Conservation (phyloP, 805 yeast species). For the Saccharomycopsis olivae region DNA sequence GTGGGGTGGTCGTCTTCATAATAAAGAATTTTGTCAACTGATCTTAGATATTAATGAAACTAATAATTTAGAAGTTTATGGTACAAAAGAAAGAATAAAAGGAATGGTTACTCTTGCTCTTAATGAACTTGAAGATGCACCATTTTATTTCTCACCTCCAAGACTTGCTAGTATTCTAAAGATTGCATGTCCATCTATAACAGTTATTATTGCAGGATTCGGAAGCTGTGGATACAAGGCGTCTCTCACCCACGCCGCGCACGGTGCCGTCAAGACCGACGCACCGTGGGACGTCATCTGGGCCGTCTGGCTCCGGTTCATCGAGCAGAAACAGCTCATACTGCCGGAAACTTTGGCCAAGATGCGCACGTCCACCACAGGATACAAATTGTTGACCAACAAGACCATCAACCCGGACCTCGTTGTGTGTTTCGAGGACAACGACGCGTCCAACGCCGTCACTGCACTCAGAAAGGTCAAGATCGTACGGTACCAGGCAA, state of each 20-base stretch:
- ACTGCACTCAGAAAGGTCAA: constrained; percentile 60
- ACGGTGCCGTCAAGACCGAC: constrained; percentile 78
- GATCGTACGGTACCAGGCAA: constrained; percentile 80
- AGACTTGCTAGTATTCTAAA: constrained; percentile 65
- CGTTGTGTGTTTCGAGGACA: constrained; percentile 47
- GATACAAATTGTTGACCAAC: constrained; percentile 44
- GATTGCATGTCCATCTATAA: constrained; percentile 75
- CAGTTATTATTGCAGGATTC: constrained; percentile 61
- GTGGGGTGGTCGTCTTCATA: constrained; percentile 83
- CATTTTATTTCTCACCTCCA: constrained; percentile 79
- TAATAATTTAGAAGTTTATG: constrained; percentile 44
- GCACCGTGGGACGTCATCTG: constrained; percentile 80
- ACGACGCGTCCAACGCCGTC: constrained; percentile 43
- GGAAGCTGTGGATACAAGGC: constrained; percentile 77
- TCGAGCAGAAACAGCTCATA: constrained; percentile 32
- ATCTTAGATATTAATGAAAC: constrained; percentile 45
- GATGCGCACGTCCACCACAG: constrained; percentile 42
- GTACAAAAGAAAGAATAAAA: constrained; percentile 72
- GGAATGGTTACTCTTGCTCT: constrained; percentile 87
- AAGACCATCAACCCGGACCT: constrained; percentile 26
- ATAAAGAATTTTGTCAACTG: constrained; percentile 51
- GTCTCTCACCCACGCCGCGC: constrained; percentile 81
- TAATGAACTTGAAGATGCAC: constrained; percentile 49
- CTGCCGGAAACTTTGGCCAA: constrained; percentile 25
- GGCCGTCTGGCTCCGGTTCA: constrained; percentile 61